A percentile compares a stretch with the other conserved stretches of the same genome.
phyloP scores from a whole-genome alignment of 306 rosid species.

The Cicer cuneatum region DNA sequence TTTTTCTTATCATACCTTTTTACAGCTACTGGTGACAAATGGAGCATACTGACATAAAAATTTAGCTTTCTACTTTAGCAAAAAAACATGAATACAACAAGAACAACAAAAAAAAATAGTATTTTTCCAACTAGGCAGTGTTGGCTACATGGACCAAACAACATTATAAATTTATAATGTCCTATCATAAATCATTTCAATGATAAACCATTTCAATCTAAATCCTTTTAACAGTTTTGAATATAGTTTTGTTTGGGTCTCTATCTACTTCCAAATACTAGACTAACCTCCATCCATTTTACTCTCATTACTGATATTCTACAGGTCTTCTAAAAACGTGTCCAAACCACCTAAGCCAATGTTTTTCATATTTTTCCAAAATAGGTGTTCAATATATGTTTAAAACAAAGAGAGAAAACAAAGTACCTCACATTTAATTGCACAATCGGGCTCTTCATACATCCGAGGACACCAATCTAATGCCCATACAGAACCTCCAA shows the following conservation, averaged over 20 bases:
- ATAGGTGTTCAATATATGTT: constrained; percentile 17
- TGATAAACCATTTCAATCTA: not conserved
- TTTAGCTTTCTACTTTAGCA: not conserved
- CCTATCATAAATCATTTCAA: not conserved
- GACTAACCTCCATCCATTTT: not conserved
- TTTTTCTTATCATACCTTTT: no score
- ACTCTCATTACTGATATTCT: not conserved
- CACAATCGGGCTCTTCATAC: constrained; percentile 55
- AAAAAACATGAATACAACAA: constrained; percentile 3
- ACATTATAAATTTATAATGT: not conserved
- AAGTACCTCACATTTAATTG: constrained; percentile 76
- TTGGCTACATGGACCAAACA: not conserved
- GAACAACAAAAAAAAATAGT: not conserved
- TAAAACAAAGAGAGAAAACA: constrained; percentile 36
- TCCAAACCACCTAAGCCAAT: not conserved
- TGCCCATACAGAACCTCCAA: constrained; percentile 92
- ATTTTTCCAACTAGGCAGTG: not conserved
- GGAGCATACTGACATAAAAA: not conserved
- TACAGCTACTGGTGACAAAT: not conserved
- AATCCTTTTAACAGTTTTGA: not conserved
- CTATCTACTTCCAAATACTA: not conserved
- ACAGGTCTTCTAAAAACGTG: not conserved
- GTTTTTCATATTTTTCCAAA: not conserved
- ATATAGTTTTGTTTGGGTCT: not conserved
- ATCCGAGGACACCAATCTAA: constrained; percentile 94